phyloP scores from a whole-genome alignment of 768 basidiomycete species.

The Macrolepiota dolichaula region DNA sequence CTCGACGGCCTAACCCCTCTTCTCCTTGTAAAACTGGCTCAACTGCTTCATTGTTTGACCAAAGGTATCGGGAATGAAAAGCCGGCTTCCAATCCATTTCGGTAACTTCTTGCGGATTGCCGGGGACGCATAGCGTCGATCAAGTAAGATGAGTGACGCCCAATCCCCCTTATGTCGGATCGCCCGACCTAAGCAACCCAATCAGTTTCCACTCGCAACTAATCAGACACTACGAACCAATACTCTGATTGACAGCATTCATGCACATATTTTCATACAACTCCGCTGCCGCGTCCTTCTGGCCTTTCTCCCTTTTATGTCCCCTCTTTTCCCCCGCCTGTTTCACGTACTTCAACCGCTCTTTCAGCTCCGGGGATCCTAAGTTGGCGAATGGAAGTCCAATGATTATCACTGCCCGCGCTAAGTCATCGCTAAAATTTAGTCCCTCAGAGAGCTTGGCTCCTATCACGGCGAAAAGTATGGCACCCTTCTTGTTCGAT shows the following conservation, averaged over 20 bases:
- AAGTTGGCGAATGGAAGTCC: constrained; percentile 94
- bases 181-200: constrained; percentile 64
- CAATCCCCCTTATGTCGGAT: constrained; percentile 91
- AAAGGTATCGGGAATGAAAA: constrained; percentile 60
- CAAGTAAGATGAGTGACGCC: constrained; percentile 86
- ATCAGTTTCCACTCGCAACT: background rate
- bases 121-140: constrained; percentile 70
- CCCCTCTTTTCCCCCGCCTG: constrained; percentile 47
- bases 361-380: constrained; percentile 85
- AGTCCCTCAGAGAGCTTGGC: constrained; percentile 96
- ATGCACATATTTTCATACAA: constrained; percentile 90
- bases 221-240: constrained; percentile 49
- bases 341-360: constrained; percentile 87
- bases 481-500: constrained; percentile 53
- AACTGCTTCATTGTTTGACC: constrained; percentile 69
- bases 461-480: constrained; percentile 93
- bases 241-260: constrained; percentile 96
- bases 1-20: constrained; percentile 34
- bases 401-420: constrained; percentile 81
- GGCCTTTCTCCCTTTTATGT: constrained; percentile 27
- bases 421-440: constrained; percentile 75
- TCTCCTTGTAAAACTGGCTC: constrained; percentile 65
- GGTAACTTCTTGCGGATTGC: constrained; percentile 82
- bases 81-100: constrained; percentile 75
- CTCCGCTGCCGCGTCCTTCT: constrained; percentile 72